Percentiles rank a stretch among this genome's conserved stretches.
Evolutionary conservation across 208 protist species (phyloP).

Genomic region (Acanthamoeba culbertsoni): DNA sequence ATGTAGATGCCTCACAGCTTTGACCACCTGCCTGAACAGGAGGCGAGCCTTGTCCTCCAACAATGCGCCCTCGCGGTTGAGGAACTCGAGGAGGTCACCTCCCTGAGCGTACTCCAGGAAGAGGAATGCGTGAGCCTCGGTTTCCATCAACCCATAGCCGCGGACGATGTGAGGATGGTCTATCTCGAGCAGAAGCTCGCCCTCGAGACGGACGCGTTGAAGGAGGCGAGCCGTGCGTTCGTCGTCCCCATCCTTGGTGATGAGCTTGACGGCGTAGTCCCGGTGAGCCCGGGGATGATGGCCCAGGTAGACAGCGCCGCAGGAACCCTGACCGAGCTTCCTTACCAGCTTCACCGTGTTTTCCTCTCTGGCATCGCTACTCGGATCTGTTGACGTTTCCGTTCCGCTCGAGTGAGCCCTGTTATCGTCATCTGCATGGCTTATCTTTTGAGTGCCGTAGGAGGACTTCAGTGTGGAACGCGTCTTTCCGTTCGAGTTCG

Average conservation of each 20-base stretch:
- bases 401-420: too few relatives aligned
- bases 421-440: too few relatives aligned
- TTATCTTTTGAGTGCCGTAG: too few relatives aligned
- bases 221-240: not conserved
- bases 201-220: not conserved
- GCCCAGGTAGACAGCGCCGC: not conserved
- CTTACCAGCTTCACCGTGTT: not conserved
- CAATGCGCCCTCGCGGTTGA: not conserved
- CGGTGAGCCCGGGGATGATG: not conserved
- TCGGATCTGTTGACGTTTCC: too few relatives aligned
- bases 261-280: conserved; percentile 39
- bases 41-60: not conserved
- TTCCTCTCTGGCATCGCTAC: not conserved
- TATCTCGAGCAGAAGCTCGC: not conserved
- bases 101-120: conserved; percentile 43
- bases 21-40: not conserved
- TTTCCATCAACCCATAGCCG: not conserved
- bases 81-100: conserved; percentile 17
- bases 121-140: not conserved
- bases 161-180: conserved; percentile 47
- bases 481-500: too few relatives aligned
- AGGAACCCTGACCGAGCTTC: not conserved
- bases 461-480: too few relatives aligned
- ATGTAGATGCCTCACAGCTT: not conserved
- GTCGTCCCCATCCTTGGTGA: not conserved